Conservation (phyloP, 306 rosid species). For the Geum urbanum region DNA sequence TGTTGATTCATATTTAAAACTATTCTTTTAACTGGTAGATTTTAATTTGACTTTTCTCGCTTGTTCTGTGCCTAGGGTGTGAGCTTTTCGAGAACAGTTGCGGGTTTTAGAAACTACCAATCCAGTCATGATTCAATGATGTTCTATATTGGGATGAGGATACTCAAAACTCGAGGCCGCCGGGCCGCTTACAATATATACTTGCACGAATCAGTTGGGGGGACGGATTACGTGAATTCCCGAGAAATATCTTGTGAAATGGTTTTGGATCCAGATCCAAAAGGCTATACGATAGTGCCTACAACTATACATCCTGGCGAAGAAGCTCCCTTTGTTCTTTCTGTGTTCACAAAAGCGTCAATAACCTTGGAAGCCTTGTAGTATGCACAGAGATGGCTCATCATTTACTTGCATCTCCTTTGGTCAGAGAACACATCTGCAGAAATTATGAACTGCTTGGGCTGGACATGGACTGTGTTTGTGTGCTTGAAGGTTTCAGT, state of each 20-base stretch:
- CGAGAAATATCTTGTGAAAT: slow-evolving; percentile 98
- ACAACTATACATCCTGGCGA: slow-evolving; percentile 98
- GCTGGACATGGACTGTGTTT: slow-evolving; percentile 37
- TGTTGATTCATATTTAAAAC: neutral
- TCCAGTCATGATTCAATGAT: slow-evolving; percentile 95
- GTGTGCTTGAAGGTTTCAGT: slow-evolving; percentile 22
- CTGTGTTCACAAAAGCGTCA: slow-evolving; percentile 97
- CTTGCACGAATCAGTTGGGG: slow-evolving; percentile 96
- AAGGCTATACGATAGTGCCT: slow-evolving; percentile 97
- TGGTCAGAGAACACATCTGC: slow-evolving; percentile 28
- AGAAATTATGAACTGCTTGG: slow-evolving; percentile 46
- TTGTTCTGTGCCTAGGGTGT: slow-evolving; percentile 63
- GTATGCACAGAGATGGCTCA: slow-evolving; percentile 28
- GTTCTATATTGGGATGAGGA: slow-evolving; percentile 99
- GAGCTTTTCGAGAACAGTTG: slow-evolving; percentile 94
- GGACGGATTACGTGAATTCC: slow-evolving; percentile 94
- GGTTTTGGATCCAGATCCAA: slow-evolving; percentile 98
- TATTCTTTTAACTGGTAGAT: neutral
- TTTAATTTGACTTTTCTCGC: slow-evolving; percentile 13
- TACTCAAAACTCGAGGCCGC: slow-evolving; percentile 96
- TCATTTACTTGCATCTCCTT: slow-evolving; percentile 29
- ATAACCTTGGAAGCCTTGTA: slow-evolving; percentile 81
- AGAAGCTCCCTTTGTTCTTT: slow-evolving; percentile 99
- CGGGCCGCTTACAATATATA: slow-evolving; percentile 94
- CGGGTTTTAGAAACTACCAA: slow-evolving; percentile 96